Base-by-base conservation (phyloP, 1,284 basidiomycete species). In the Exobasidium cylindrosporum region DNA sequence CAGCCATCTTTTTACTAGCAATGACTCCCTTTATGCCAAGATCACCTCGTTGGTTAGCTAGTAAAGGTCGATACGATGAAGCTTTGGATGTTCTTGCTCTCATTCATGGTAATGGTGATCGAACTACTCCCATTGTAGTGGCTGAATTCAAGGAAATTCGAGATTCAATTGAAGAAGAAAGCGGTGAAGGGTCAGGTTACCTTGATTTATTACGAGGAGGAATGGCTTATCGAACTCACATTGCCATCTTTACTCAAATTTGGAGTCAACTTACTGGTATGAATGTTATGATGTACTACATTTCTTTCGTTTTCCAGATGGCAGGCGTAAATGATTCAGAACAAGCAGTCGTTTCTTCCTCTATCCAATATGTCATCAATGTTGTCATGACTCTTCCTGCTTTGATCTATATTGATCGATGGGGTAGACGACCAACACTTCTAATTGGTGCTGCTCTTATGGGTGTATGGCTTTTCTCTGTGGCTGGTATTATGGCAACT, bases 11-110 rank as follows among this genome's bases (percentile, higher is more conserved):
- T 68, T 72, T 82, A 57, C 61, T 75, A 43, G 57, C 84, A 66
- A 81, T 84, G 75, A 81, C 73, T 65, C 70, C 73, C 54, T 82
- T 85, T 61, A 82, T 86, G 53, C 86, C 87, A 80, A 78, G 87
- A 82, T 92, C 91, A 26, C 91, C 92, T 23, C 90, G 92, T 79
- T 93, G 85, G 85, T 85, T 64, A 35, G 62, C 61, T n/a, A 31
- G 23, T 10, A 58, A 58, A 1, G 61, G 53, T 23, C 52, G 61
- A 24, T 58, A 44, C 43, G 61, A 63, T 6, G 61, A 64, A 47
- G 47, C 50, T n/a, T 79, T 80, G 53, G 80, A 82, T 57, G 80
- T 77, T 0, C 81, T 80, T 6, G 76, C 80, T 58, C 77, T 78
- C 67, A 70, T 79, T 57, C 67, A 81, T 32, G 71, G 77, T 49